phyloP scores from a whole-genome alignment of 495 filamentous ascomycete genomes.

The Tetracladium setigerum region DNA sequence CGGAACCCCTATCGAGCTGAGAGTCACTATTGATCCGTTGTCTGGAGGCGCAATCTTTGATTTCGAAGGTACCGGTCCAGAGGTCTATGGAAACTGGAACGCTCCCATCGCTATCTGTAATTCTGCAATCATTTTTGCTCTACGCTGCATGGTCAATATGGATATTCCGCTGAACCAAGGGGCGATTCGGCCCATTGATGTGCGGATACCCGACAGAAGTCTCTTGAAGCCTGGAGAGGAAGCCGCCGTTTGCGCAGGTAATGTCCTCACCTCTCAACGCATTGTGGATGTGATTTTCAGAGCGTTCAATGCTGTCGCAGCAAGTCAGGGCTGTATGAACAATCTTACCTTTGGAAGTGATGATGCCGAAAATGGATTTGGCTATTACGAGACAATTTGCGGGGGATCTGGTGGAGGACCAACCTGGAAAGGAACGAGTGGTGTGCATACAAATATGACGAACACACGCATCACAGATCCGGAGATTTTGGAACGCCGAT shows the following conservation, averaged over 20 bases:
- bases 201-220: conserved; percentile 16
- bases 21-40: conserved; percentile 21
- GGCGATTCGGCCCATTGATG: conserved; percentile 15
- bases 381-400: conserved; percentile 66
- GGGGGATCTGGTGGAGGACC: conserved; percentile 60
- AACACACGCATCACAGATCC: conserved; percentile 69
- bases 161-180: conserved; percentile 28
- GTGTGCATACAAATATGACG: conserved; percentile 67
- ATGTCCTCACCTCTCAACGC: conserved; percentile 22
- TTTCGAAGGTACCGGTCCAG: conserved; percentile 27
- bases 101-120: conserved; percentile 20
- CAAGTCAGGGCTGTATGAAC: conserved; percentile 21
- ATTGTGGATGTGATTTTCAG: conserved; percentile 23
- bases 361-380: conserved; percentile 41
- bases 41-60: conserved; percentile 25
- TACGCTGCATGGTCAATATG: conserved; percentile 19
- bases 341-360: conserved; percentile 17
- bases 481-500: conserved; percentile 60
- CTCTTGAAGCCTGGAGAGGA: conserved; percentile 15
- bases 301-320: conserved; percentile 23
- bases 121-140: conserved; percentile 22
- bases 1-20: conserved; percentile 26
- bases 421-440: conserved; percentile 54
- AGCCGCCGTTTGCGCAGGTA: conserved; percentile 21
- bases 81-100: conserved; percentile 17